Conservation (phyloP, 179 eudicot genomes). For the Patellifolia procumbens region DNA sequence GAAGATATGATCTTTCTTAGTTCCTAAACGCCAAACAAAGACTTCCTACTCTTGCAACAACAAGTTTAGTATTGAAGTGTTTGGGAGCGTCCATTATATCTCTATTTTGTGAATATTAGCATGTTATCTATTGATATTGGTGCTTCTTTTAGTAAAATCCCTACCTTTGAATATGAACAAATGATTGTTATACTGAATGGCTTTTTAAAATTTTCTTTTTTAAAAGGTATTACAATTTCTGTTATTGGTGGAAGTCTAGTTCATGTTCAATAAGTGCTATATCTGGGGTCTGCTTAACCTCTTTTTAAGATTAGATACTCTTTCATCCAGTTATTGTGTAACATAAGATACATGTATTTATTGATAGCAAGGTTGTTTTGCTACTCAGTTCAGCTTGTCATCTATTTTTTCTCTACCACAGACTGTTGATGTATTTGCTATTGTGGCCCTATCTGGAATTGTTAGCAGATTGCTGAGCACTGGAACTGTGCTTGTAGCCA, state of each 20-base stretch:
- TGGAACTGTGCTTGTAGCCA: constrained; percentile 93
- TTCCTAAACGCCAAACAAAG: background rate
- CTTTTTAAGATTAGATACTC: background rate
- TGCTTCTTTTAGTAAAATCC: background rate
- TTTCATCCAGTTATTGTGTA: background rate
- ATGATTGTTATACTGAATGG: background rate
- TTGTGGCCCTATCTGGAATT: constrained; percentile 98
- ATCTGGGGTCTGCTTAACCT: background rate
- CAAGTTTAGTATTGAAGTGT: background rate
- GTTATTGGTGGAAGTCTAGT: background rate
- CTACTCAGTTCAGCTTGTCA: constrained; percentile 27
- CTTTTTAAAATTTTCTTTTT: background rate
- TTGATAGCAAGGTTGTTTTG: constrained; percentile 13
- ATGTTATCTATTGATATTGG: background rate
- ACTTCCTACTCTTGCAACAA: background rate
- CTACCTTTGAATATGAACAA: background rate
- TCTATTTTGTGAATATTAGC: background rate
- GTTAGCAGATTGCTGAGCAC: constrained; percentile 90
- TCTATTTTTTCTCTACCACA: constrained; percentile 50
- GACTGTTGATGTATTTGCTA: constrained; percentile 99
- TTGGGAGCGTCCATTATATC: background rate
- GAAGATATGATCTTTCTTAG: background rate
- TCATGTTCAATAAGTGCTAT: background rate
- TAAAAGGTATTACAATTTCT: background rate
- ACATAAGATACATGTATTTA: background rate